Evolutionary conservation across 495 filamentous ascomycete genomes (phyloP).

Genomic region (Aspergillus asperescens): DNA sequence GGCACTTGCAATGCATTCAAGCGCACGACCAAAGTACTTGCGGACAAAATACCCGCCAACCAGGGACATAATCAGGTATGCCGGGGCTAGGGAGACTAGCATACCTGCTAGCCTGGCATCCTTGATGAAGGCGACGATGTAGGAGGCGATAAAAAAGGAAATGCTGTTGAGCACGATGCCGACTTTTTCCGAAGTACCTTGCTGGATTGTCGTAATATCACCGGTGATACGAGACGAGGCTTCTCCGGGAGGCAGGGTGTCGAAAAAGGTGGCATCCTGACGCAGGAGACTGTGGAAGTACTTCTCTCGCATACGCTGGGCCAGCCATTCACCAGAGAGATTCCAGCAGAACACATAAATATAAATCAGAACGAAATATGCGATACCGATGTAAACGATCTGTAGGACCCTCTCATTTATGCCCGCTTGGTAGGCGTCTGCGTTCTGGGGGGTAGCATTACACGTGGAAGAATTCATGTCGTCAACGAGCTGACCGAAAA

Average conservation of each 20-base stretch:
- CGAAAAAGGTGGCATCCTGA: constrained; percentile 57
- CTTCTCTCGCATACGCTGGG: constrained; percentile 52
- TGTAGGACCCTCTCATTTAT: constrained; percentile 50
- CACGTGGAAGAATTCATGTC: constrained; percentile 34
- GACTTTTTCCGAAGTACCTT: constrained; percentile 62
- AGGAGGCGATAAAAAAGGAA: constrained; percentile 56
- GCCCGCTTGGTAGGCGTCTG: constrained; percentile 15
- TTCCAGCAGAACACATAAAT: constrained; percentile 51
- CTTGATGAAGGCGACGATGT: constrained; percentile 59
- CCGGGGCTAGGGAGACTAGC: constrained; percentile 55
- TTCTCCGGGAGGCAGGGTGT: constrained; percentile 48
- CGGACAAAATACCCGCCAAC: constrained; percentile 54
- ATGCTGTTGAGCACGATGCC: constrained; percentile 54
- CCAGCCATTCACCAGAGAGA: constrained; percentile 56
- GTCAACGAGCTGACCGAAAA: constrained; percentile 63
- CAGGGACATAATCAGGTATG: constrained; percentile 58
- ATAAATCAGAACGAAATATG: constrained; percentile 56
- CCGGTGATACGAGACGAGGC: constrained; percentile 52
- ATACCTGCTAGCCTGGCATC: constrained; percentile 37
- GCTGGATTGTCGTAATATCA: constrained; percentile 55
- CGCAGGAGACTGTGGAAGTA: constrained; percentile 53
- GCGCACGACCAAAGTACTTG: constrained; percentile 48
- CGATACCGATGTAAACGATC: constrained; percentile 58
- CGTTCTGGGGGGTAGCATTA: constrained; percentile 9
- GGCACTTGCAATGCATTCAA: constrained; percentile 42